These are phyloP conservation scores for Boletus huronensis DNA, from an alignment of 768 basidiomycete species.

Conservation along the genomic window DNA sequence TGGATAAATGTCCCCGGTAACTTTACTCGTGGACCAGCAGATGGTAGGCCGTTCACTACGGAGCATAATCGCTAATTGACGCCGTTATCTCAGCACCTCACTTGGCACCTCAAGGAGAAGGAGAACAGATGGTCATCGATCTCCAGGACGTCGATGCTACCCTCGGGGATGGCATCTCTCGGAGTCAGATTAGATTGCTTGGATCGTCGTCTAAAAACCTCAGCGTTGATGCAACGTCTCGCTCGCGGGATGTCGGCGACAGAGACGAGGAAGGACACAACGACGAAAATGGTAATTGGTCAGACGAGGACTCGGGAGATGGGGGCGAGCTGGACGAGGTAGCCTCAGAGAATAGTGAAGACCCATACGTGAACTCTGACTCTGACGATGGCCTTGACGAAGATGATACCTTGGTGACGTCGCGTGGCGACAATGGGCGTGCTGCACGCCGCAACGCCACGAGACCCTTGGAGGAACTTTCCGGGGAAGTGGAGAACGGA, in stretches of 20 bases:
- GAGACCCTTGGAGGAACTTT: slow-evolving; percentile 38
- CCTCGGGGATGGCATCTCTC: slow-evolving; percentile 77
- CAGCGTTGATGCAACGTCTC: slow-evolving; percentile 35
- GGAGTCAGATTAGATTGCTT: slow-evolving; percentile 80
- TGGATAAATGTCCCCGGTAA: slow-evolving; percentile 97
- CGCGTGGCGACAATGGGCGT: slow-evolving; percentile 45
- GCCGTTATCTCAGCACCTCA: slow-evolving; percentile 49
- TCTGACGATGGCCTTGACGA: slow-evolving; percentile 1
- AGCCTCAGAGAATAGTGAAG: slow-evolving; percentile 2
- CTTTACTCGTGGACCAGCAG: slow-evolving; percentile 75
- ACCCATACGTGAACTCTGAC: not conserved
- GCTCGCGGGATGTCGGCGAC: slow-evolving; percentile 34
- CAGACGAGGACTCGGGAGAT: slow-evolving; percentile 17
- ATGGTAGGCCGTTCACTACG: slow-evolving; percentile 42
- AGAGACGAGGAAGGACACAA: slow-evolving; percentile 32
- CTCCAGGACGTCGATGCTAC: slow-evolving; percentile 83
- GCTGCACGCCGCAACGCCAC: slow-evolving; percentile 40
- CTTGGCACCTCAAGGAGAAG: slow-evolving; percentile 78
- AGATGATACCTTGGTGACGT: not conserved
- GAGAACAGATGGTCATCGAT: slow-evolving; percentile 97
- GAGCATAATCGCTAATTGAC: not conserved
- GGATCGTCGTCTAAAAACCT: slow-evolving; percentile 77
- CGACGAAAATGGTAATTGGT: slow-evolving; percentile 11
- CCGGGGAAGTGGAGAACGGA: slow-evolving; percentile 34
- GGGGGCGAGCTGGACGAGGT: not conserved